Percentiles rank a stretch among this genome's conserved stretches.
Conservation (phyloP, 805 yeast genomes). For the Sugiyamaella qingdaonensis region DNA sequence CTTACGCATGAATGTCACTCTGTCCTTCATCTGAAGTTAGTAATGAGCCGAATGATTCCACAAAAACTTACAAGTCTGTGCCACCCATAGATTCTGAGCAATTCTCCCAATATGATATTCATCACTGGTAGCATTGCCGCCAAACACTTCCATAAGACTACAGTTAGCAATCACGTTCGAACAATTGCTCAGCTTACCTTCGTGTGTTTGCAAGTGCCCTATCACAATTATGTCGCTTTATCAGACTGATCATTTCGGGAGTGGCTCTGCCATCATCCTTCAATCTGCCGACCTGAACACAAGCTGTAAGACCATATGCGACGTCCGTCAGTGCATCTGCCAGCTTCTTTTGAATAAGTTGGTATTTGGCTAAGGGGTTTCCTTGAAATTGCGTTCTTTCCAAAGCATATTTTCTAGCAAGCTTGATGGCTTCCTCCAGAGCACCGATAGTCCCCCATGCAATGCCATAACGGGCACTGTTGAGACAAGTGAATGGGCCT, state of each 20-base stretch:
- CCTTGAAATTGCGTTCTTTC: slow-evolving; percentile 39
- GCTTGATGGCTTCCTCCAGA: slow-evolving; percentile 36
- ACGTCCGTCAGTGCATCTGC: slow-evolving; percentile 41
- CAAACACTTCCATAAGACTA: slow-evolving; percentile 40
- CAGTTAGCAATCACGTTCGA: not conserved
- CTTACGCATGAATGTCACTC: slow-evolving; percentile 39
- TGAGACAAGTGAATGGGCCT: slow-evolving; percentile 44
- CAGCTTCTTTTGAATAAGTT: slow-evolving; percentile 40
- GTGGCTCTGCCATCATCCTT: slow-evolving; percentile 36
- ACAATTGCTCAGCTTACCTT: not conserved
- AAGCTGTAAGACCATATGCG: slow-evolving; percentile 37
- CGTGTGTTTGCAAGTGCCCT: slow-evolving; percentile 37
- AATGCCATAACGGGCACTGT: slow-evolving; percentile 41
- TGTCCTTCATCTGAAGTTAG: slow-evolving; percentile 37
- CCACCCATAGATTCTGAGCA: slow-evolving; percentile 41
- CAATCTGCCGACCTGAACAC: slow-evolving; percentile 40
- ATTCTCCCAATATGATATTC: slow-evolving; percentile 43
- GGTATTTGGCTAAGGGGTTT: slow-evolving; percentile 39
- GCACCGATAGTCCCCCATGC: slow-evolving; percentile 46
- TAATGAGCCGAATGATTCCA: not conserved
- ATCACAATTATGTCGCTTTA: slow-evolving; percentile 43
- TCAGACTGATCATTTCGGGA: slow-evolving; percentile 43
- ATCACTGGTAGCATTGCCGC: slow-evolving; percentile 43
- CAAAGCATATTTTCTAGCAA: slow-evolving; percentile 37
- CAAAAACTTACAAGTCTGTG: slow-evolving; percentile 36